Base-by-base conservation (phyloP, 1,284 basidiomycete genomes). In the Sporisorium exsertum region DNA sequence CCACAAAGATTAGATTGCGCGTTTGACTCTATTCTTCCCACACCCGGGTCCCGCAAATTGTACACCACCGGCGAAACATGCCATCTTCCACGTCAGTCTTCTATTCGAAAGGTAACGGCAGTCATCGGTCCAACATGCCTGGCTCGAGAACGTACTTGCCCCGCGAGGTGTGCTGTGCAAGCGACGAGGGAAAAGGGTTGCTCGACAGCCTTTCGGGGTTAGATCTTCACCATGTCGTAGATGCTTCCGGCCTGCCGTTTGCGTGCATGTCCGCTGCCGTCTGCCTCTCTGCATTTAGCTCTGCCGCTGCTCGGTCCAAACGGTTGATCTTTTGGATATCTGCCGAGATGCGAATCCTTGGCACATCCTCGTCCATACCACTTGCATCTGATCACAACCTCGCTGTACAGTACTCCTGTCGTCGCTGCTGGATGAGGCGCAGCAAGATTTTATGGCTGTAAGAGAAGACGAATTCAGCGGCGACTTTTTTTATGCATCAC, bases 371-470 rank as follows among this genome's bases (percentile, higher is more conserved):
- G 9, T 43, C n/a, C n/a, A 43, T n/a, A 35, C 35, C 35, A 43
- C 40, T 6, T 43, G 40, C n/a, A n/a, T 43, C n/a, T 16, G 5
- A 10, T 32, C 29, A 32, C 10, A 5, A 32, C 29, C 5, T 18
- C 16, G 37, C 16, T 27, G 16, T 29, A 13, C 5, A 8, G 13
- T 37, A 45, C 22, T 55, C 40, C 35, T 53, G 47, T 15, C 4
- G 26, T n/a, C 10, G 37, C 16, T 16, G 29, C 15, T 32, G 4
- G 29, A 18, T 5, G n/a, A 43, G 37, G 8, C n/a, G n/a, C n/a
- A 5, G 9, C 40, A 33, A n/a, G 45, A 43, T 46, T 57, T 57
- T 22, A 32, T 57, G 55, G 43, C 55, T 46, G 53, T 42, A 16
- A 6, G 16, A 16, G 15, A 20, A 27, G 22, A 16, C 42, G 54